Conservation (phyloP, 2,329 filamentous ascomycete genomes). For the Dothistroma pini region DNA sequence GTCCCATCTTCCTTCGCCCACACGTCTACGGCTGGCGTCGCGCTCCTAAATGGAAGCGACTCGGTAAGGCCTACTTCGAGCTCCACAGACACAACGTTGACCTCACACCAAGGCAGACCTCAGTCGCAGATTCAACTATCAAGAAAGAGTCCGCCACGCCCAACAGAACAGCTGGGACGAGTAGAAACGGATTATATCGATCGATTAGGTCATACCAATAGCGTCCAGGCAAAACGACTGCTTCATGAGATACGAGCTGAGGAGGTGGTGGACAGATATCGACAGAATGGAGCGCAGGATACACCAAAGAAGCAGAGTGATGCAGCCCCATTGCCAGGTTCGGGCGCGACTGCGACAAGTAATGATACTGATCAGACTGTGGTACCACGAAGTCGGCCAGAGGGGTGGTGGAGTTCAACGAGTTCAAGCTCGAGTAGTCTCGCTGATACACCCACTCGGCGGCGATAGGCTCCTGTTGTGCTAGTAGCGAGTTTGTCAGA, state of each 20-base stretch:
- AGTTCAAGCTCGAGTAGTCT: constrained; percentile 19
- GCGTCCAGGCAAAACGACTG: neutral
- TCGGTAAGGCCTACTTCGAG: constrained; percentile 17
- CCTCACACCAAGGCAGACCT: constrained; percentile 22
- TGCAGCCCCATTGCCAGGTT: neutral
- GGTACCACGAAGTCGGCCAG: constrained; percentile 15
- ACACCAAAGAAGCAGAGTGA: neutral
- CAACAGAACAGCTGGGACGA: neutral
- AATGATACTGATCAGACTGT: constrained; percentile 21
- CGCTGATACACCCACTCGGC: constrained; percentile 1
- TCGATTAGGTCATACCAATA: constrained; percentile 6
- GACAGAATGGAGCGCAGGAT: neutral
- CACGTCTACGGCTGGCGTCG: constrained; percentile 11
- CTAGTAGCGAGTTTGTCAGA: neutral
- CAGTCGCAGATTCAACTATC: neutral
- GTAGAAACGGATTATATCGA: constrained; percentile 1
- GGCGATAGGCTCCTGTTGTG: neutral
- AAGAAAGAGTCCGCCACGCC: neutral
- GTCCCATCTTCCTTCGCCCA: constrained; percentile 18
- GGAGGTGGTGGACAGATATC: constrained; percentile 4
- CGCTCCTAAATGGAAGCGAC: neutral
- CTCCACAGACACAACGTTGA: constrained; percentile 17
- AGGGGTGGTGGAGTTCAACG: constrained; percentile 25
- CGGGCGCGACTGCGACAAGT: constrained; percentile 7
- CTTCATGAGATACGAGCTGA: constrained; percentile 1